Evolutionary conservation across 2,329 filamentous ascomycete species (phyloP).

Genomic region (Fusarium longipes): DNA sequence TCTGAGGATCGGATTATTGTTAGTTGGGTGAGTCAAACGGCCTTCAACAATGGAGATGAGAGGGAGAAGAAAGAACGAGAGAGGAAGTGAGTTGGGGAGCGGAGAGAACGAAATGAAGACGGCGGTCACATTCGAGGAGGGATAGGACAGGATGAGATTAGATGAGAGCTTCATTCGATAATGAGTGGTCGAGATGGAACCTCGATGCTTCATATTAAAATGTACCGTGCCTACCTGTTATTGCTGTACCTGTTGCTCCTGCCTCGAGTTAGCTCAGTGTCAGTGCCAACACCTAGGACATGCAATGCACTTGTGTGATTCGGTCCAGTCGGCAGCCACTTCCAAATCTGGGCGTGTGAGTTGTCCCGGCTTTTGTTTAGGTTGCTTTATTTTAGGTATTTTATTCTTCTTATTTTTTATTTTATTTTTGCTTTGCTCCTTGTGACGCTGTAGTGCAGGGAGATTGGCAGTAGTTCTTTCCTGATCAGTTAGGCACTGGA

Average conservation of each 20-base stretch:
- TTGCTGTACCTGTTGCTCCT: conserved; percentile 11
- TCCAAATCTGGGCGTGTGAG: conserved; percentile 23
- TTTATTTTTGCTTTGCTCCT: not conserved
- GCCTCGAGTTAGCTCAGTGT: conserved; percentile 9
- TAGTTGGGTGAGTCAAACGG: conserved; percentile 21
- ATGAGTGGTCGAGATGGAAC: conserved; percentile 30
- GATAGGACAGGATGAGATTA: conserved; percentile 34
- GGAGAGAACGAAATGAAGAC: conserved; percentile 27
- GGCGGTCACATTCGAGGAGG: conserved; percentile 24
- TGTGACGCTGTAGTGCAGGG: conserved; percentile 2
- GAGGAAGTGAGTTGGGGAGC: conserved; percentile 17
- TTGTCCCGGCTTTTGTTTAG: conserved; percentile 14
- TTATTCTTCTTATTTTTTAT: too few relatives aligned
- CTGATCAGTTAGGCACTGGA: conserved; percentile 29
- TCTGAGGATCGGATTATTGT: conserved; percentile 40
- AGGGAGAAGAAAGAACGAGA: conserved; percentile 1
- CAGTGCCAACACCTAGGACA: conserved; percentile 4
- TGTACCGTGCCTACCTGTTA: not conserved
- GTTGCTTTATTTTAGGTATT: too few relatives aligned
- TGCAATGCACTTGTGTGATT: conserved; percentile 8
- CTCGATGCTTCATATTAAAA: conserved; percentile 20
- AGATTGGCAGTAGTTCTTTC: conserved; percentile 19
- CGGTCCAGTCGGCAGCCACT: conserved; percentile 23
- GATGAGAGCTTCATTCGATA: conserved; percentile 37
- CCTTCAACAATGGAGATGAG: conserved; percentile 25